Base-by-base conservation (phyloP, 1,284 basidiomycete species). In the Cutaneotrichosporon sp. region DNA sequence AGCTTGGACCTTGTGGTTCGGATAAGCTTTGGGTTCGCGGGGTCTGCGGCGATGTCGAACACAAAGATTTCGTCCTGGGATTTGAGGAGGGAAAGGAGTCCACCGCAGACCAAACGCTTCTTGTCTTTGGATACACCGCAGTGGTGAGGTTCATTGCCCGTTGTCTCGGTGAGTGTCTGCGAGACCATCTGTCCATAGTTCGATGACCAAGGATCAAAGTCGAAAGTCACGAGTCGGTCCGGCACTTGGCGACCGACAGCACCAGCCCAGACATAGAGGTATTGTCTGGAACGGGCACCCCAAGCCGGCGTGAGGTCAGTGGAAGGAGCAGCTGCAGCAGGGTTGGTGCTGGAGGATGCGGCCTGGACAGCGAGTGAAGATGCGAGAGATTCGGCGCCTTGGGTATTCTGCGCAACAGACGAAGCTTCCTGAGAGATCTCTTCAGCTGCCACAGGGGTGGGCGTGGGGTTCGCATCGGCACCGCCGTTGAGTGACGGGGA, bases 61-160 rank as follows among this genome's bases (percentile, higher is more conserved):
- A 51, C 45, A 31, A 54, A 57, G 17, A 57, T 48, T 32, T 48
- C 49, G 31, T 51, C 11, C 35, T 57, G 51, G 7, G 11, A 20
- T 46, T 42, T 51, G 29, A 51, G 37, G 20, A 51, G 22, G 6
- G 55, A 57, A n/a, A 57, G 49, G 49, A 57, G 49, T 7, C 55
- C 55, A 27, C 55, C 55, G 12, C 55, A 57, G 12, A 57, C 26
- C 3, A 57, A 25, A 7, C 48, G 45, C 31, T 17, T 32, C 31
- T 31, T 32, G 42, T 57, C 42, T 4, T 4, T 8, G 5, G 46
- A 37, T 9, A 54, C 24, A 24, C 55, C 55, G 26, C 55, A 57
- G 55, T 57, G 55, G 49, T 57, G 55, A 1, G 55, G 55, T 46
- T 57, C 55, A 26, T 57, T 57, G 12, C 49, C 49, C 0, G 42